Conservation (phyloP, 2,329 filamentous ascomycete species). For the Fusarium sp. region DNA sequence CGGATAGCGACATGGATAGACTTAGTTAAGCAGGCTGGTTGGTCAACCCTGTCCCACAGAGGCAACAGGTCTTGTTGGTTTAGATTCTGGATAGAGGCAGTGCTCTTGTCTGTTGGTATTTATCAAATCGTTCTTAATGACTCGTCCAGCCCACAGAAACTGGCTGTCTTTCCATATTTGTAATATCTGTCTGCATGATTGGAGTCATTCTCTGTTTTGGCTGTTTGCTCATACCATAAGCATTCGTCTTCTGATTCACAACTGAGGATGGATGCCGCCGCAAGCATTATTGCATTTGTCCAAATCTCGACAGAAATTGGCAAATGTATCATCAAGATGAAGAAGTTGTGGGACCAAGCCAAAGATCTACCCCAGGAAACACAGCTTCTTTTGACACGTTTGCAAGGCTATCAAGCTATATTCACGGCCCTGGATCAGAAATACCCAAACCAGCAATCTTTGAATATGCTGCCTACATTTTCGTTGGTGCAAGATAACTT, state of each 20-base stretch:
- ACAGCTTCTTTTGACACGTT: constrained; percentile 27
- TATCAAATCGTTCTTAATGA: neutral
- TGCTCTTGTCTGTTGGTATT: neutral
- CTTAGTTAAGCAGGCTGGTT: neutral
- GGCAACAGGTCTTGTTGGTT: neutral
- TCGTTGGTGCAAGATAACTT: neutral
- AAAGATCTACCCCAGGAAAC: constrained; percentile 37
- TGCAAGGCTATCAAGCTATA: constrained; percentile 19
- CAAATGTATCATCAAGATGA: constrained; percentile 32
- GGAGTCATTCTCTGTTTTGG: neutral
- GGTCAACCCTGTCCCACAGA: neutral
- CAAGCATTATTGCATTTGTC: constrained; percentile 39
- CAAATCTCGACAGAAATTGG: constrained; percentile 35
- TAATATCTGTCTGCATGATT: neutral
- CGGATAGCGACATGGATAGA: neutral
- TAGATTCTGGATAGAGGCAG: constrained; percentile 6
- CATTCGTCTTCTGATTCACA: neutral
- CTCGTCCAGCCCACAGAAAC: neutral
- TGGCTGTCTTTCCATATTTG: neutral
- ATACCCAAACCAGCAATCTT: constrained; percentile 2
- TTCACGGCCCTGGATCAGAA: constrained; percentile 30
- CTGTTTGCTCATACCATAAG: neutral
- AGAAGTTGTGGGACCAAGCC: constrained; percentile 40
- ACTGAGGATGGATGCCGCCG: constrained; percentile 29
- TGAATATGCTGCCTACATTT: neutral